A percentile compares a stretch with the other conserved stretches of the same genome.
Evolutionary conservation across 495 filamentous ascomycete genomes (phyloP).

Genomic region (Melanomma pulvis-pyrius): DNA sequence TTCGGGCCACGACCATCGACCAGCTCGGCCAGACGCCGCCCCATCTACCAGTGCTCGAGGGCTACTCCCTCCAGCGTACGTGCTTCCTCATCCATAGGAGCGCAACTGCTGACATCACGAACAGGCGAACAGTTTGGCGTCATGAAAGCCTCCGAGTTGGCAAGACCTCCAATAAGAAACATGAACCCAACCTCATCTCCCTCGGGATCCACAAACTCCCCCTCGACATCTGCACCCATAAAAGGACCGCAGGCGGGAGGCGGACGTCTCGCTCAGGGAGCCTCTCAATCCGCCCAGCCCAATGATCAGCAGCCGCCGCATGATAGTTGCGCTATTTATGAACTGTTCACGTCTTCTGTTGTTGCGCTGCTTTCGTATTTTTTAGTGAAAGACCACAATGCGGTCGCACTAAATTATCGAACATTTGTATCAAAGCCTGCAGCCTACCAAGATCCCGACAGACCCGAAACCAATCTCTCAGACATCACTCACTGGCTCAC

Average conservation of each 20-base stretch:
- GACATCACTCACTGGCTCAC: conserved; percentile 21
- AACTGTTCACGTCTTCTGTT: conserved; percentile 39
- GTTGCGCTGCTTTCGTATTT: conserved; percentile 37
- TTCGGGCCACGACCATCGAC: conserved; percentile 25
- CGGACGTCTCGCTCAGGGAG: conserved; percentile 5
- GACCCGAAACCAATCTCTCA: neutral
- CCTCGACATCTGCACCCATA: conserved; percentile 9
- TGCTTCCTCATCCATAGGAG: neutral
- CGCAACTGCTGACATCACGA: neutral
- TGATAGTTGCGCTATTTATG: conserved; percentile 35
- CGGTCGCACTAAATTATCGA: conserved; percentile 41
- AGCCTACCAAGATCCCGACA: neutral
- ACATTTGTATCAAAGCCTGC: conserved; percentile 37
- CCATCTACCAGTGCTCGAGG: conserved; percentile 21
- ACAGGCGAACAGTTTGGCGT: conserved; percentile 31
- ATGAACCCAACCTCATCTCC: conserved; percentile 5
- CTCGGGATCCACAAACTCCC: conserved; percentile 15
- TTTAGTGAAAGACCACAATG: conserved; percentile 31
- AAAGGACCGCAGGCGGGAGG: conserved; percentile 8
- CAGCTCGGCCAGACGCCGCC: conserved; percentile 20
- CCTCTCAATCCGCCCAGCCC: neutral
- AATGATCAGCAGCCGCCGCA: conserved; percentile 22
- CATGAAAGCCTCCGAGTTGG: conserved; percentile 34
- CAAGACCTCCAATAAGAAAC: conserved; percentile 21
- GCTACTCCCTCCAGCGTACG: conserved; percentile 30